Base-by-base conservation (phyloP, 2,329 filamentous ascomycete genomes). In the Coniochaeta sp. region DNA sequence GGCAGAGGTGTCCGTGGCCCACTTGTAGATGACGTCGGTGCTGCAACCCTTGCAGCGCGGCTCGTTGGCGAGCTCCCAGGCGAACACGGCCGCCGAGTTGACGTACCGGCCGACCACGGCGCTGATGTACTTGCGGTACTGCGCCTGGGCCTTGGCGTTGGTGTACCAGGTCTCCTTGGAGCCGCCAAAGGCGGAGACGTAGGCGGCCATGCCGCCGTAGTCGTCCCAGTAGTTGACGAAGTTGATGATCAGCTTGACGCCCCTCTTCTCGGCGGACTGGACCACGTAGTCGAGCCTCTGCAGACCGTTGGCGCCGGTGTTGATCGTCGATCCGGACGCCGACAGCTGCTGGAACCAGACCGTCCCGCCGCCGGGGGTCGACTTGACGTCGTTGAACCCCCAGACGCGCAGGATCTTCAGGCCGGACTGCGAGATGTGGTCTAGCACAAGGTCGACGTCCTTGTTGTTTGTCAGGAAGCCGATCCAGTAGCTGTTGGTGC, bases 141-240 rank as follows among this genome's bases (percentile, higher is more conserved):
- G 78, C 0, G 72, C 67, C 68, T 84, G 81, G 7, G 77, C 77
- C 2, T 66, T 66, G 3, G 71, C 62, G 61, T 80, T 78, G 33
- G 77, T 80, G 69, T 85, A 88, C 77, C 82, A 88, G 11, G 72
- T 70, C 28, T 77, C 74, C 61, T 82, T 76, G 60, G 70, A 72
- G 24, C 79, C 80, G 40, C 81, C 83, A 60, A 82, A 86, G 1
- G 79, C 81, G 12, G 70, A 74, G 52, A 79, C 78, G 65, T 87
- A 88, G 1, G 81, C 81, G 12, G 77, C 75, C 73, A 88, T 87
- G 56, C 86, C 85, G 31, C 84, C 86, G 50, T 87, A 89, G 67
- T 89, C 87, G 54, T 76, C 76, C 86, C 86, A 90, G 73, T 89
- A 84, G 73, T 89, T 89, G 60, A 89, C 83, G 50, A 88, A 84